Conservation (phyloP, 2,329 filamentous ascomycete genomes). For the Sarocladiaceae sp. region DNA sequence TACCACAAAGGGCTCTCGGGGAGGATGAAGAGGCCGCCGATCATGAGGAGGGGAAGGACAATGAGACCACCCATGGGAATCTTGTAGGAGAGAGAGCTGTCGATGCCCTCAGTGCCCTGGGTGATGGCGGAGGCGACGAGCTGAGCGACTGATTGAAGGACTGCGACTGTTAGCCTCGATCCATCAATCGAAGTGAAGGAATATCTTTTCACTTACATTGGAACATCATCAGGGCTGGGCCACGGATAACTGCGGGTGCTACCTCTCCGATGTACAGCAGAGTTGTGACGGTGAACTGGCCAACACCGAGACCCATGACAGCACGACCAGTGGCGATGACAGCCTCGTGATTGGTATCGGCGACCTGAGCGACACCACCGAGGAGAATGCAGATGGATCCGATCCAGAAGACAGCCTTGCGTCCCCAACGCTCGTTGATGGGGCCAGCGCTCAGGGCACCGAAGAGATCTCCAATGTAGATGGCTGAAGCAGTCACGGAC, state of each 20-base stretch:
- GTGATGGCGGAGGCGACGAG: conserved; percentile 22
- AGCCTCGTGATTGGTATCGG: conserved; percentile 14
- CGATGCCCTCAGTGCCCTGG: conserved; percentile 19
- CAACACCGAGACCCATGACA: conserved; percentile 17
- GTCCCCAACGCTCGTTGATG: conserved; percentile 29
- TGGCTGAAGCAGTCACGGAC: conserved; percentile 29
- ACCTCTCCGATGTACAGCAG: conserved; percentile 21
- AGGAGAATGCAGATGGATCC: conserved; percentile 26
- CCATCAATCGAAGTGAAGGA: not conserved
- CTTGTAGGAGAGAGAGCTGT: conserved; percentile 19
- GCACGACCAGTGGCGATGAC: conserved; percentile 17
- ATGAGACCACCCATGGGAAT: conserved; percentile 22
- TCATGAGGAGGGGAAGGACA: conserved; percentile 18
- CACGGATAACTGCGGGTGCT: conserved; percentile 20
- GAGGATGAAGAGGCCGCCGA: conserved; percentile 17
- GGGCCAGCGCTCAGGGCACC: conserved; percentile 27
- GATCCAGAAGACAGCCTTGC: conserved; percentile 26
- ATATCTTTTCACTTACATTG: conserved; percentile 20
- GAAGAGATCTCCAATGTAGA: conserved; percentile 32
- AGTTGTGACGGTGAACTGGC: conserved; percentile 18
- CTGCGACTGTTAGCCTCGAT: conserved; percentile 6
- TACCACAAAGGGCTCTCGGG: conserved; percentile 26
- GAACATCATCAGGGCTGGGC: conserved; percentile 25
- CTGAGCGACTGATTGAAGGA: conserved; percentile 24
- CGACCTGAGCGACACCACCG: conserved; percentile 15